Evolutionary conservation across 352 stramenopile species (phyloP).

Genomic region (Ophiocytium majus): DNA sequence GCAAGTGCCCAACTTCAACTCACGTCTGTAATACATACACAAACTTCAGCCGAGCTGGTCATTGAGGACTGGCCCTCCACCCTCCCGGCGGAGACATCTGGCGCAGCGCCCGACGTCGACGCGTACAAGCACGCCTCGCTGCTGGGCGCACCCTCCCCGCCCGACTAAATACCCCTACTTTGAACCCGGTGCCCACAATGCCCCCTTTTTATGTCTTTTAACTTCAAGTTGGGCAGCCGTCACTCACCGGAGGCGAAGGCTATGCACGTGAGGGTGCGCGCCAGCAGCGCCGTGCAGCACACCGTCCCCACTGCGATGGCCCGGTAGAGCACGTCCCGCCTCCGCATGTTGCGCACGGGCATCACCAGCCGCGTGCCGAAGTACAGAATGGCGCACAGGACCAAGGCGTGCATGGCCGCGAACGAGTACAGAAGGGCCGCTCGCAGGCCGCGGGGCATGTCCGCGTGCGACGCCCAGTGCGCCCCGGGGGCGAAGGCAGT

Average conservation of each 20-base stretch:
- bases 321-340: neutral
- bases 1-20: too few relatives aligned
- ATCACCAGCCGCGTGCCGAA: neutral
- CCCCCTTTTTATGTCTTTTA: too few relatives aligned
- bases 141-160: too few relatives aligned
- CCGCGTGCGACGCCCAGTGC: neutral
- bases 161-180: too few relatives aligned
- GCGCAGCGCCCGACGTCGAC: too few relatives aligned
- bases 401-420: neutral
- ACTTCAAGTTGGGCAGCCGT: too few relatives aligned
- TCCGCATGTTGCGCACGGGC: neutral
- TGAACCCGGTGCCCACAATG: too few relatives aligned
- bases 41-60: too few relatives aligned
- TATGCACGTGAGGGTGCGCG: neutral
- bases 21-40: too few relatives aligned
- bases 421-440: neutral
- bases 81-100: too few relatives aligned
- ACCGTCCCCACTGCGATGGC: neutral
- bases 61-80: too few relatives aligned
- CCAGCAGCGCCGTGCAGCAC: conserved; percentile 10
- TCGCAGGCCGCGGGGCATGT: neutral
- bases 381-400: neutral
- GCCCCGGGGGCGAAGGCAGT: neutral
- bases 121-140: too few relatives aligned
- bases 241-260: neutral